A percentile compares a stretch with the other conserved stretches of the same genome.
Evolutionary conservation across 768 basidiomycete species (phyloP).

Genomic region (Phaeotremella skinneri): DNA sequence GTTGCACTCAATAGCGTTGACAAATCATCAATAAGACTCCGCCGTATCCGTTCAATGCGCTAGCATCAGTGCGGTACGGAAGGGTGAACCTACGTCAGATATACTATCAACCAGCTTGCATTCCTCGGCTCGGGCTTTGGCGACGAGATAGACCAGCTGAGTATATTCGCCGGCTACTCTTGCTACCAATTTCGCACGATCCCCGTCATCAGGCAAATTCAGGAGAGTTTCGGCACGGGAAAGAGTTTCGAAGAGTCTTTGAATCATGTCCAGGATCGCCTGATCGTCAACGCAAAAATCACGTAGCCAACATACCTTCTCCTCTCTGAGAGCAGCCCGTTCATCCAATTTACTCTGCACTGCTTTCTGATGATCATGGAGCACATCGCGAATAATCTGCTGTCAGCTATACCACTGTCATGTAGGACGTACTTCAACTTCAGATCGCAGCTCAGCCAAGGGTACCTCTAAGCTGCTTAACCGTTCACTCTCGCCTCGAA

Average conservation of each 20-base stretch:
- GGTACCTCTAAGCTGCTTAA: slow-evolving; percentile 69
- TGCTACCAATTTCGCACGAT: slow-evolving; percentile 54
- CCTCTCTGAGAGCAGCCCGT: slow-evolving; percentile 73
- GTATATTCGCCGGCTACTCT: slow-evolving; percentile 88
- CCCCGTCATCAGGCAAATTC: slow-evolving; percentile 41
- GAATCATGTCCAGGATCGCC: slow-evolving; percentile 79
- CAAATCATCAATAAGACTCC: slow-evolving; percentile 79
- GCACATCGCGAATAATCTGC: slow-evolving; percentile 21
- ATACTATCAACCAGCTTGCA: slow-evolving; percentile 79
- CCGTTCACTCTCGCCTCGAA: slow-evolving; percentile 77
- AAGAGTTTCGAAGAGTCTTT: slow-evolving; percentile 90
- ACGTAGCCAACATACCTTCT: slow-evolving; percentile 61
- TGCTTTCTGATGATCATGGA: slow-evolving; percentile 56
- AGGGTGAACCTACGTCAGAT: slow-evolving; percentile 65
- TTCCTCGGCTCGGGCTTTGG: slow-evolving; percentile 72
- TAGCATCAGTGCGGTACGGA: slow-evolving; percentile 42
- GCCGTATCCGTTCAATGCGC: slow-evolving; percentile 80
- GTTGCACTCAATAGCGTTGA: slow-evolving; percentile 73
- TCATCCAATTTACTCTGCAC: slow-evolving; percentile 75
- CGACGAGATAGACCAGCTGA: slow-evolving; percentile 83
- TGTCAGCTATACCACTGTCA: slow-evolving; percentile 16
- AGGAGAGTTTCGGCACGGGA: slow-evolving; percentile 83
- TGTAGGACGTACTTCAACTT: slow-evolving; percentile 63
- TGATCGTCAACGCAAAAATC: slow-evolving; percentile 44
- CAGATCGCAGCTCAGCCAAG: slow-evolving; percentile 61